Conservation (phyloP, 192 early-diverging fungal species). For the Dimargaris xerosporica region DNA sequence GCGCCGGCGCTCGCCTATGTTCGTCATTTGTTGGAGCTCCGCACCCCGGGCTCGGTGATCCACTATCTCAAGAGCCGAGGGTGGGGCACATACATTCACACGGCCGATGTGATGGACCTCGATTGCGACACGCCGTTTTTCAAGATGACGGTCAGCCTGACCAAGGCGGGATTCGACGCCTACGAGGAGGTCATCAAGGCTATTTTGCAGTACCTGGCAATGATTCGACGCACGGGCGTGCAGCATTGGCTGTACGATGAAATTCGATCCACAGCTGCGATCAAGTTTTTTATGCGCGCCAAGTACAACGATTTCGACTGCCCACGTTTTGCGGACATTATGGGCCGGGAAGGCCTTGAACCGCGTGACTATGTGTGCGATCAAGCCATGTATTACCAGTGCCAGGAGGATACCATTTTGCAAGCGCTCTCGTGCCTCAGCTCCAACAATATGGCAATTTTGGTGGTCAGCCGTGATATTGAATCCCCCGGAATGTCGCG, state of each 20-base stretch:
- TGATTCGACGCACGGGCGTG: slow-evolving; percentile 55
- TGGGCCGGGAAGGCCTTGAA: background rate
- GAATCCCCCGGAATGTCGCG: slow-evolving; percentile 9
- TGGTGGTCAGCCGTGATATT: slow-evolving; percentile 10
- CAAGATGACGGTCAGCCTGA: slow-evolving; percentile 69
- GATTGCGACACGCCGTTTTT: slow-evolving; percentile 32
- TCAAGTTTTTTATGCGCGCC: slow-evolving; percentile 12
- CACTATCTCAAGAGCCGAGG: slow-evolving; percentile 3
- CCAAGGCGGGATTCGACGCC: slow-evolving; percentile 58
- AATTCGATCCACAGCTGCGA: slow-evolving; percentile 9
- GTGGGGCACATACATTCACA: slow-evolving; percentile 11
- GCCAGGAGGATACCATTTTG: background rate
- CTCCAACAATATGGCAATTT: slow-evolving; percentile 6
- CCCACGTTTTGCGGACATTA: slow-evolving; percentile 7
- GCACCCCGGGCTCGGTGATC: slow-evolving; percentile 6
- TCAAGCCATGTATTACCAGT: slow-evolving; percentile 8
- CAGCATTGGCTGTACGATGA: slow-evolving; percentile 76
- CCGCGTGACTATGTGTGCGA: background rate
- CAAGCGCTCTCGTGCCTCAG: background rate
- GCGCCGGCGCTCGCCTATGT: slow-evolving; percentile 9
- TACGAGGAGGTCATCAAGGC: slow-evolving; percentile 66
- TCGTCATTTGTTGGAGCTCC: slow-evolving; percentile 5
- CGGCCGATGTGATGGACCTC: background rate
- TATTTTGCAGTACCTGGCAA: slow-evolving; percentile 79
- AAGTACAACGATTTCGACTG: slow-evolving; percentile 10